Conservation (phyloP, 2,329 filamentous ascomycete species). For the Aspergillus tamarii region DNA sequence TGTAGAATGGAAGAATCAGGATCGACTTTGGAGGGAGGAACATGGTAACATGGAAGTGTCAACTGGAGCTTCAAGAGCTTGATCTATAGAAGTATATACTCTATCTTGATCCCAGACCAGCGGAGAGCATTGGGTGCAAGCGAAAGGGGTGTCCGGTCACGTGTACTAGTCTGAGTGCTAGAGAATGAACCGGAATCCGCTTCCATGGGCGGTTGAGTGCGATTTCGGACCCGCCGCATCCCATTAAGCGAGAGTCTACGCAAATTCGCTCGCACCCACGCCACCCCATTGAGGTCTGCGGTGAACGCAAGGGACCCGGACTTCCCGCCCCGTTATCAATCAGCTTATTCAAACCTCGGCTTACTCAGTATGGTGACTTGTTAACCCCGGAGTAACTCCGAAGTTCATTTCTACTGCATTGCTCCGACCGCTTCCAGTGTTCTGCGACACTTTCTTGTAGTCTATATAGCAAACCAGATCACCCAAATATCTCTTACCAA, state of each 20-base stretch:
- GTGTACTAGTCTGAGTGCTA: conserved; percentile 36
- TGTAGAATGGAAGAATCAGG: neutral
- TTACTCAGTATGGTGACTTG: neutral
- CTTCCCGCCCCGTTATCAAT: conserved; percentile 11
- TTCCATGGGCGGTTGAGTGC: conserved; percentile 20
- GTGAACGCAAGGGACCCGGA: conserved; percentile 18
- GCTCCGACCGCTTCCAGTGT: too few relatives aligned
- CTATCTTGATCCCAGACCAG: conserved; percentile 21
- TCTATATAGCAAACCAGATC: too few relatives aligned
- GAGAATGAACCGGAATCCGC: conserved; percentile 36
- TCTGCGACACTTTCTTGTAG: too few relatives aligned
- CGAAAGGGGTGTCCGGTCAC: conserved; percentile 33
- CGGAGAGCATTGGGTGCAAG: conserved; percentile 33
- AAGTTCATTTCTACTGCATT: too few relatives aligned
- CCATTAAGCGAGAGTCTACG: conserved; percentile 24
- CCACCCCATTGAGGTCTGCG: conserved; percentile 29
- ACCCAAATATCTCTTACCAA: too few relatives aligned
- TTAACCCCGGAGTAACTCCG: conserved; percentile 2
- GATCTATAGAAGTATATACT: conserved; percentile 13
- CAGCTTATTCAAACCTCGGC: conserved; percentile 10
- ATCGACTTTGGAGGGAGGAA: neutral
- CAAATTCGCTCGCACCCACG: conserved; percentile 31
- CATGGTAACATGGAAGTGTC: too few relatives aligned
- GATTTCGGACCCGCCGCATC: conserved; percentile 11
- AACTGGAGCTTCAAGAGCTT: neutral